Evolutionary conservation across 1,139 yeast genomes (phyloP).

Genomic region (Blastobotrys malaysiensis): DNA sequence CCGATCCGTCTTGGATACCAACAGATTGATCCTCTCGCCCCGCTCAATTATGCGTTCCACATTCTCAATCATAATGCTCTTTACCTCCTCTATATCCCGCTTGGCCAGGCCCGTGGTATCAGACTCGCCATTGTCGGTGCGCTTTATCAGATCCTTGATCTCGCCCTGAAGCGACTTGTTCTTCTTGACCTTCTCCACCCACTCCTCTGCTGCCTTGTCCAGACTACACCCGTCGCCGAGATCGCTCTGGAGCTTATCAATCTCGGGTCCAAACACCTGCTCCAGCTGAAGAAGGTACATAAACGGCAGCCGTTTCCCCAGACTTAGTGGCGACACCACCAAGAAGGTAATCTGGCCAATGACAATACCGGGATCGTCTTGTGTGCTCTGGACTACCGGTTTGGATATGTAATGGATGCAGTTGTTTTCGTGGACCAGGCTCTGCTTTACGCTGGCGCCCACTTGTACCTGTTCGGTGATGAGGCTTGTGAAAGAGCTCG

Average conservation of each 20-base stretch:
- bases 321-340: slow-evolving; percentile 26
- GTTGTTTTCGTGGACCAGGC: slow-evolving; percentile 31
- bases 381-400: slow-evolving; percentile 21
- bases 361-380: slow-evolving; percentile 17
- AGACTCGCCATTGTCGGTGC: slow-evolving; percentile 27
- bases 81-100: slow-evolving; percentile 37
- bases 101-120: slow-evolving; percentile 30
- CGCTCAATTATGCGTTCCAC: slow-evolving; percentile 54
- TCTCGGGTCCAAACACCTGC: slow-evolving; percentile 17
- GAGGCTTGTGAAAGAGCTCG: neutral
- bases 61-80: slow-evolving; percentile 38
- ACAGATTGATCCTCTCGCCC: slow-evolving; percentile 68
- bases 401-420: slow-evolving; percentile 34
- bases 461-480: neutral
- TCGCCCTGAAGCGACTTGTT: slow-evolving; percentile 13
- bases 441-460: slow-evolving; percentile 18
- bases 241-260: slow-evolving; percentile 14
- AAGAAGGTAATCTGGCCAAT: slow-evolving; percentile 27
- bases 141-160: slow-evolving; percentile 18
- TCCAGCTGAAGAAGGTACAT: slow-evolving; percentile 30
- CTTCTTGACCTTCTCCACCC: slow-evolving; percentile 6
- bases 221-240: slow-evolving; percentile 11
- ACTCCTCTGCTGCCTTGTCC: slow-evolving; percentile 7
- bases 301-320: slow-evolving; percentile 33
- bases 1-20: slow-evolving; percentile 78